phyloP scores from a whole-genome alignment of 345 rosid species.

The Eucalyptus globulus region DNA sequence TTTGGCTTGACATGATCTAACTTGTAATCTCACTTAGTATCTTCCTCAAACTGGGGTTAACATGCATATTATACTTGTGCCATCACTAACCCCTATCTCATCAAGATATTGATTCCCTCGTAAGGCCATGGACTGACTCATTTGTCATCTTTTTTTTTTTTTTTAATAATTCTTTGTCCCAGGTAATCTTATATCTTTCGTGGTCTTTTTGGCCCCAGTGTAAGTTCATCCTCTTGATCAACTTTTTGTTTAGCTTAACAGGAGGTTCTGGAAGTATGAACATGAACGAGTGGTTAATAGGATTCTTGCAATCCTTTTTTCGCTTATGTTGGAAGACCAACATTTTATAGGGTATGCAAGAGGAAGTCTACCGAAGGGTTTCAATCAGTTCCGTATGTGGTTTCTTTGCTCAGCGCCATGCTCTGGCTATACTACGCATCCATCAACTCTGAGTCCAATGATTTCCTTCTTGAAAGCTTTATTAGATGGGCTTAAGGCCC shows the following conservation, averaged over 20 bases:
- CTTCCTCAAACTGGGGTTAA: not conserved
- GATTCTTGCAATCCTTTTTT: not conserved
- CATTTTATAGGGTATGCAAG: constrained; percentile 40
- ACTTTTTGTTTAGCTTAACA: not conserved
- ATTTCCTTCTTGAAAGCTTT: too few species aligned
- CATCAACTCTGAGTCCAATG: constrained; percentile 19
- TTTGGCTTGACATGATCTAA: not conserved
- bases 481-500: too few species aligned
- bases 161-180: not conserved
- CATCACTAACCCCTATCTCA: not conserved
- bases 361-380: constrained; percentile 61
- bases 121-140: not conserved
- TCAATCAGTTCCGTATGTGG: constrained; percentile 47
- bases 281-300: not conserved
- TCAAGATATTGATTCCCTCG: not conserved
- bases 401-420: constrained; percentile 33
- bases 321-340: constrained; percentile 17
- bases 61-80: not conserved
- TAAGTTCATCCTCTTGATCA: constrained; percentile 13
- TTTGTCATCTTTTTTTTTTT: not conserved
- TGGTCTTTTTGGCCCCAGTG: constrained; percentile 61
- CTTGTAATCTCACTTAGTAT: not conserved
- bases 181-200: constrained; percentile 54
- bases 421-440: constrained; percentile 57
- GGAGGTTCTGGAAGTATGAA: not conserved